phyloP scores from a whole-genome alignment of 192 early-diverging fungal genomes.

The Backusella mclennaniae region DNA sequence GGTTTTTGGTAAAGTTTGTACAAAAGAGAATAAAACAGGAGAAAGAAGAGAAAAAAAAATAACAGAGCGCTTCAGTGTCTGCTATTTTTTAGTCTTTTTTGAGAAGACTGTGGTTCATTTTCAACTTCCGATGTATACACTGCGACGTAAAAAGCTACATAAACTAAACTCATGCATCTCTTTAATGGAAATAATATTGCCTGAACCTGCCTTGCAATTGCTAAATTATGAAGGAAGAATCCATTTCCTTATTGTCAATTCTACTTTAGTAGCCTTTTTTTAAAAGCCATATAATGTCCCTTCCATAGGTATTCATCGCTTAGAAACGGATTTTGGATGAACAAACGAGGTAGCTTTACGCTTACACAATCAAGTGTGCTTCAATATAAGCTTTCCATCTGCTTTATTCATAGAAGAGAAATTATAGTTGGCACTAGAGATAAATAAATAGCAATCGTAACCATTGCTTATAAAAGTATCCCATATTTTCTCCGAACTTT shows the following conservation, averaged over 20 bases:
- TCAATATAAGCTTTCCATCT: neutral
- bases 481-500: neutral
- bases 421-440: neutral
- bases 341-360: too few relatives aligned
- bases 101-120: neutral
- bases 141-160: neutral
- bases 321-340: neutral
- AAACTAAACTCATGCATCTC: too few relatives aligned
- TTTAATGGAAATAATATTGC: too few relatives aligned
- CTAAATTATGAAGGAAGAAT: too few relatives aligned
- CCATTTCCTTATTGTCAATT: neutral
- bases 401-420: neutral
- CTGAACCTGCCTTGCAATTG: too few relatives aligned
- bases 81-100: too few relatives aligned
- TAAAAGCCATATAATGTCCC: too few relatives aligned
- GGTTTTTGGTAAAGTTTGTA: too few relatives aligned
- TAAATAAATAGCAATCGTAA: neutral
- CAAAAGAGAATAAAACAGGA: too few relatives aligned
- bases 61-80: too few relatives aligned
- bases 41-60: too few relatives aligned
- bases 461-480: neutral
- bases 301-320: neutral
- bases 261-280: neutral
- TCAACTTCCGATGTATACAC: neutral
- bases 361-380: neutral